Evolutionary conservation across 140 eudicot species (phyloP).

Genomic region (Erigeron philadelphicus): DNA sequence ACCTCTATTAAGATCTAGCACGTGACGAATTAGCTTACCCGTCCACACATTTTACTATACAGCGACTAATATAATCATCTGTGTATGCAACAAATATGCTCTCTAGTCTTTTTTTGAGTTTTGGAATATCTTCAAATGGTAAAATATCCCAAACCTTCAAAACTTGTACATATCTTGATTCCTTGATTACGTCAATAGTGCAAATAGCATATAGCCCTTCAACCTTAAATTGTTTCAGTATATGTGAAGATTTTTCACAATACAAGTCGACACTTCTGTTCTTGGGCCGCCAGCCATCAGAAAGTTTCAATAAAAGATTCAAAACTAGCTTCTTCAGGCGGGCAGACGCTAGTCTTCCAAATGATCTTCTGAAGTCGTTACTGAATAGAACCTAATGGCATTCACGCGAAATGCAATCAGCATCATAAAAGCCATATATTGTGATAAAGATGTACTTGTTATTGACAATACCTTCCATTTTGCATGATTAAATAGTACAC

Average conservation of each 20-base stretch:
- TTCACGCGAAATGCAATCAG: too few relatives aligned
- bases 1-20: not conserved
- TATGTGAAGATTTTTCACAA: constrained; percentile 43
- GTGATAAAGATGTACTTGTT: too few relatives aligned
- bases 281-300: constrained; percentile 76
- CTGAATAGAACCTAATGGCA: too few relatives aligned
- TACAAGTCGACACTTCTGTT: constrained; percentile 38
- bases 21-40: constrained; percentile 41
- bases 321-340: constrained; percentile 27
- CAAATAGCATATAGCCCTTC: constrained; percentile 52
- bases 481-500: too few relatives aligned
- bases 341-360: too few relatives aligned
- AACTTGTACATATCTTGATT: constrained; percentile 40
- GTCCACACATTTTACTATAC: constrained; percentile 41
- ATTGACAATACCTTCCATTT: too few relatives aligned
- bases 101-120: constrained; percentile 50
- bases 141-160: constrained; percentile 73
- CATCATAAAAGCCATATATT: too few relatives aligned
- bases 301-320: constrained; percentile 45
- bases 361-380: too few relatives aligned
- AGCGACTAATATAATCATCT: constrained; percentile 46
- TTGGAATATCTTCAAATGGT: constrained; percentile 50
- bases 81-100: constrained; percentile 46
- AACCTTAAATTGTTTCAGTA: constrained; percentile 54
- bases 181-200: constrained; percentile 52